A percentile compares a stretch with the other conserved stretches of the same genome.
Evolutionary conservation across 148 eudicot species (phyloP).

Genomic region (Simmondsia chinensis): DNA sequence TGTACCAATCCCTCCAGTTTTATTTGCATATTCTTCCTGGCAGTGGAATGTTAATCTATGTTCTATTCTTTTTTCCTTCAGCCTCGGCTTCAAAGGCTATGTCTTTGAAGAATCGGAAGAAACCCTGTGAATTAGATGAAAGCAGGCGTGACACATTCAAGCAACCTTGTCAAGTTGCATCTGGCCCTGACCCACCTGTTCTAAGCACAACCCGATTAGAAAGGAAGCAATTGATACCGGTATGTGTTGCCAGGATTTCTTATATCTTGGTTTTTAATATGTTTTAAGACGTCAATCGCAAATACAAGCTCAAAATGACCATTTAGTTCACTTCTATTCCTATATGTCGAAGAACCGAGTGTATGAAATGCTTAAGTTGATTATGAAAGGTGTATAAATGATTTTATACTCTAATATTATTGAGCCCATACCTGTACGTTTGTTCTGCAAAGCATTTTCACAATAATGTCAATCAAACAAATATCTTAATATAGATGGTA

Average conservation of each 20-base stretch:
- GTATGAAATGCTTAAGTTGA: too few species aligned
- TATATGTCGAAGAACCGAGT: too few species aligned
- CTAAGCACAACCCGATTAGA: constrained; percentile 24
- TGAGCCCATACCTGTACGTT: too few species aligned
- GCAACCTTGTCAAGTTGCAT: constrained; percentile 24
- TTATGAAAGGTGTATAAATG: too few species aligned
- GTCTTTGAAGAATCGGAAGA: constrained; percentile 51
- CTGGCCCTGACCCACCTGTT: constrained; percentile 23
- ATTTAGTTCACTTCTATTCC: too few species aligned
- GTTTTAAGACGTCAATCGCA: too few species aligned
- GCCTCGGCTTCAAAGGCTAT: constrained; percentile 46
- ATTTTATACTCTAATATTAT: too few species aligned
- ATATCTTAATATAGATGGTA: too few species aligned
- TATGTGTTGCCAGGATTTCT: constrained; percentile 17
- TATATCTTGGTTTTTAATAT: background rate
- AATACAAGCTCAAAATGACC: too few species aligned
- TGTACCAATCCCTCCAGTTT: background rate
- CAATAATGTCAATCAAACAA: too few species aligned
- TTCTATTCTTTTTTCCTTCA: constrained; percentile 18
- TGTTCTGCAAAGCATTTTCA: too few species aligned
- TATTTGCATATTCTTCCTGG: constrained; percentile 1
- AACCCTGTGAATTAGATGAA: constrained; percentile 40
- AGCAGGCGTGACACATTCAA: constrained; percentile 67
- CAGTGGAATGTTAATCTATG: background rate
- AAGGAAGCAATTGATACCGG: constrained; percentile 39